phyloP scores from a whole-genome alignment of 305 asterid species.

The Fraxinus sp. region DNA sequence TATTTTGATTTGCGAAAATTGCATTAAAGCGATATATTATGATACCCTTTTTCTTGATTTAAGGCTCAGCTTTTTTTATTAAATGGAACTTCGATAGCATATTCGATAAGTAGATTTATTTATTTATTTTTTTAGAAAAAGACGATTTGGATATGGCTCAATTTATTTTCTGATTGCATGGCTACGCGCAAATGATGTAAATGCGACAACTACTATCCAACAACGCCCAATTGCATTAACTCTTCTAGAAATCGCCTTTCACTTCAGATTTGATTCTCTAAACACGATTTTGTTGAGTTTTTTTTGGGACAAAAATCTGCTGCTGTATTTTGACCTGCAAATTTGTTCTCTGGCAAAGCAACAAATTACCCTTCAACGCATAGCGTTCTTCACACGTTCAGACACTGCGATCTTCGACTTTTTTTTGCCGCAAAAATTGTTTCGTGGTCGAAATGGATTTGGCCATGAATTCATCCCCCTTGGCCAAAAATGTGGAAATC shows the following conservation, averaged over 20 bases:
- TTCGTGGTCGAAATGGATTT: background rate
- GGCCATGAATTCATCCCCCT: background rate
- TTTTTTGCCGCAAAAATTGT: background rate
- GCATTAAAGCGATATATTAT: background rate
- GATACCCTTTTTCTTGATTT: background rate
- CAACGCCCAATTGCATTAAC: background rate
- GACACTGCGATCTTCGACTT: background rate
- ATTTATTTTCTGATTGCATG: background rate
- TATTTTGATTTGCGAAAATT: background rate
- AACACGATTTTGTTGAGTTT: background rate
- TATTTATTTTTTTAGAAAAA: too few relatives aligned
- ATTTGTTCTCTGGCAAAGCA: background rate
- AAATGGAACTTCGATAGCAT: background rate
- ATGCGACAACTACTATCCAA: background rate
- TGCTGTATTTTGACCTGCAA: background rate
- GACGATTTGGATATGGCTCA: background rate
- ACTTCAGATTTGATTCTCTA: background rate
- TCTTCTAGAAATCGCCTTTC: background rate
- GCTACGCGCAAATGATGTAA: background rate
- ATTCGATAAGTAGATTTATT: too few relatives aligned
- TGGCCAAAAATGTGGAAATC: constrained; percentile 17
- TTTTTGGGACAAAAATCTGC: background rate
- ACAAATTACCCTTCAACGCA: background rate
- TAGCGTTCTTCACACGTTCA: background rate
- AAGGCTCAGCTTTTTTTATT: background rate